Percentiles rank a stretch among this genome's conserved stretches.
Evolutionary conservation across 495 filamentous ascomycete genomes (phyloP).

Genomic region (Amniculicola lignicola): DNA sequence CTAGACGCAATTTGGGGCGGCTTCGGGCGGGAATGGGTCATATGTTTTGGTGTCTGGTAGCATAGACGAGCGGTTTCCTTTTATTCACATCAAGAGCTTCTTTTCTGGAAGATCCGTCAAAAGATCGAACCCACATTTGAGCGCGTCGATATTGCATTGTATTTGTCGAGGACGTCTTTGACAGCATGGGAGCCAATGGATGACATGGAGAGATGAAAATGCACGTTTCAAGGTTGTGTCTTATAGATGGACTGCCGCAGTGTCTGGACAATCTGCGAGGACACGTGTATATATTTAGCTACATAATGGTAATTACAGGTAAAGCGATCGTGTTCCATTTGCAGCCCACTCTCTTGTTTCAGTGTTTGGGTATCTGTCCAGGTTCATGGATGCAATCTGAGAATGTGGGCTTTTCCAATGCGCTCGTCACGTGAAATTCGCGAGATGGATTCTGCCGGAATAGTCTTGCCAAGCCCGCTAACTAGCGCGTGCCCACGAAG

Average conservation of each 20-base stretch:
- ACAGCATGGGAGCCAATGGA: neutral
- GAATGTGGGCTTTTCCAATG: too few relatives aligned
- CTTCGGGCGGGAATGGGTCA: conserved; percentile 18
- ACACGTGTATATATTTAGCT: conserved; percentile 17
- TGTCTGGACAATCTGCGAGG: conserved; percentile 10
- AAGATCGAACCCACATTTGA: too few relatives aligned
- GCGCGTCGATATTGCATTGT: conserved; percentile 21
- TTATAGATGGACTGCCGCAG: conserved; percentile 17
- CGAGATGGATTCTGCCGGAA: too few relatives aligned
- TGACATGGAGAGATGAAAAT: conserved; percentile 21
- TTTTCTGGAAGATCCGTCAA: too few relatives aligned
- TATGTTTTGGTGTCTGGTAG: conserved; percentile 16
- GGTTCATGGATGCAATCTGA: too few relatives aligned
- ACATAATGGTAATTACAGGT: conserved; percentile 32
- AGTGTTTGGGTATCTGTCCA: too few relatives aligned
- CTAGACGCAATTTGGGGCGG: conserved; percentile 11
- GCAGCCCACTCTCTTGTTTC: too few relatives aligned
- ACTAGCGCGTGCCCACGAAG: conserved; percentile 8
- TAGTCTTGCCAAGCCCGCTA: conserved; percentile 19
- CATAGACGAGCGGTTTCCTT: conserved; percentile 23
- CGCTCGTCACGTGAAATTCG: too few relatives aligned
- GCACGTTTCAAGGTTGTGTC: conserved; percentile 16
- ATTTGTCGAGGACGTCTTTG: conserved; percentile 11
- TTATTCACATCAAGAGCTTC: too few relatives aligned
- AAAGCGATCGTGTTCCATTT: too few relatives aligned